Evolutionary conservation across 768 basidiomycete genomes (phyloP), one percentile per base, ranked within the genome.

Genomic region (Mycena leptocephala): DNA sequence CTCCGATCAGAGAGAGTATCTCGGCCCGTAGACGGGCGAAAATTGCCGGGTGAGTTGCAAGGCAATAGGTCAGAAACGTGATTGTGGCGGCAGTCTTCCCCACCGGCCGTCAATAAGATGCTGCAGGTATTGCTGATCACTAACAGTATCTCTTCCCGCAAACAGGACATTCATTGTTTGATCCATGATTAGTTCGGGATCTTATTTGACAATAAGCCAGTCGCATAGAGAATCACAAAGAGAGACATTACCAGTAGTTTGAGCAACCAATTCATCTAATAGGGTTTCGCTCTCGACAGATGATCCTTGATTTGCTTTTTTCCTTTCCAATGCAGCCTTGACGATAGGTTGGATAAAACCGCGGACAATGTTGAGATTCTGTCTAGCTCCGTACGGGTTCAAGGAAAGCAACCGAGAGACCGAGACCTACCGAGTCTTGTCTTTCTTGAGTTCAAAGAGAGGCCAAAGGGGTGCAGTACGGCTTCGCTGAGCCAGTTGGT

Each of bases 1-100:
- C 74, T 11, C 90, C 90, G 9, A 91, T 79, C 41, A 82, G 84
- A 71, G 11, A n/a, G 32, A 53, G 28, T 35, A 58, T 39, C 35
- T 61, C 59, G 5, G 33, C 35, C 16, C 59, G 59, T 26, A 61
- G 59, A 39, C 59, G 59, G n/a, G 59, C 20, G 8, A 61, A 35
- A 26, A 61, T 24, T 39, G 59, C 22, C 22, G 59, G 59, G 26
- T 61, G 59, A 37, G 59, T 61, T 5, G 35, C 59, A 8, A 61
- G 59, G n/a, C 35, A 37, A 16, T 61, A 61, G 11, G 59, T 61
- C 35, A 61, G 39, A 61, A 61, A 61, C 10, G 35, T 39, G 24
- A 61, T 61, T 39, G 59, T 61, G 59, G 59, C 59, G 18, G 59
- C 59, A 10, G 59, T 61, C 58, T 59, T 35, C 22, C 22, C 3